Evolutionary conservation across 2,329 filamentous ascomycete species (phyloP).

Genomic region (Oidium heveae): DNA sequence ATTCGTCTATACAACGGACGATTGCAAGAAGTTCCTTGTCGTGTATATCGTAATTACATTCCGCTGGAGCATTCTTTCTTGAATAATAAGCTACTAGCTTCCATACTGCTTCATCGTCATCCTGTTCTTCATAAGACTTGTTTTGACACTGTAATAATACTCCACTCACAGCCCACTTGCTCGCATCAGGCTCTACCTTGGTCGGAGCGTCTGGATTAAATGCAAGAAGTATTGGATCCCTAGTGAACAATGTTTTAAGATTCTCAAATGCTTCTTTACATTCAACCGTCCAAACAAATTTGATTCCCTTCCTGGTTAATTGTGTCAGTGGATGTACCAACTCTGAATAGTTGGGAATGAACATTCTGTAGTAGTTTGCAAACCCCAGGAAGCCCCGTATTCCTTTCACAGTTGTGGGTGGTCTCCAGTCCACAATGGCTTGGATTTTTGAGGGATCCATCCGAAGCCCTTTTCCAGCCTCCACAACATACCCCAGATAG

Average conservation of each 20-base stretch:
- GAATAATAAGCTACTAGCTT: not conserved
- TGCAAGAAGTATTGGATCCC: not conserved
- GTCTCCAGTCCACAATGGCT: not conserved
- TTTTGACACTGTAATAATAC: not conserved
- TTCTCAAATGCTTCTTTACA: not conserved
- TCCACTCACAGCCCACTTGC: not conserved
- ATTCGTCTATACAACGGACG: not conserved
- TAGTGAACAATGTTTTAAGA: not conserved
- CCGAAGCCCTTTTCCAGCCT: not conserved
- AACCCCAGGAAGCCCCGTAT: not conserved
- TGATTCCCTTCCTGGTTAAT: not conserved
- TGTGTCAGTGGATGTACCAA: not conserved
- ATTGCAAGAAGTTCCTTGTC: not conserved
- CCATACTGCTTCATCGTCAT: not conserved
- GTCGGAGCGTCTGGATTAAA: not conserved
- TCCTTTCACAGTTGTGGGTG: not conserved
- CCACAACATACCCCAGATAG: not conserved
- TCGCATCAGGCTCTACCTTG: not conserved
- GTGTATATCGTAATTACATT: not conserved
- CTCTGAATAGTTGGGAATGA: not conserved
- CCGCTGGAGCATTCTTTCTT: not conserved
- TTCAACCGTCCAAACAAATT: not conserved
- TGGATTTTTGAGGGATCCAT: not conserved
- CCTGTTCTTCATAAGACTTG: not conserved
- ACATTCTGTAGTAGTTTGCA: not conserved